Percentiles rank a stretch among this genome's conserved stretches.
These are phyloP conservation scores for Annulohypoxylon stygium DNA, from an alignment of 495 filamentous ascomycete species.

Conservation along the genomic window DNA sequence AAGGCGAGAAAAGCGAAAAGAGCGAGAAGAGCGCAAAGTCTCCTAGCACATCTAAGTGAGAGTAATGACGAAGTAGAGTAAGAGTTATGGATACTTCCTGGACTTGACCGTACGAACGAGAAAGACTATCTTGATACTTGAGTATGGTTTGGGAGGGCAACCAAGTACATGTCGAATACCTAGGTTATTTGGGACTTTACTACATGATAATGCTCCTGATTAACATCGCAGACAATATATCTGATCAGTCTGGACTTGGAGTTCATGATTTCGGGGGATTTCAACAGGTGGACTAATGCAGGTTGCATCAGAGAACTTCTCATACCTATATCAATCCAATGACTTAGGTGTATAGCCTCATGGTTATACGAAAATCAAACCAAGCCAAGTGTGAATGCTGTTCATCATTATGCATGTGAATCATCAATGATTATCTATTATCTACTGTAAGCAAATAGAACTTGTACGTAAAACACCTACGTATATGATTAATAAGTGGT, in stretches of 20 bases:
- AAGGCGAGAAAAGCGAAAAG: conserved; percentile 48
- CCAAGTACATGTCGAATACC: conserved; percentile 3
- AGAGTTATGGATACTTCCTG: background rate
- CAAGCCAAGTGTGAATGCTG: background rate
- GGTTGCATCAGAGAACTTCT: background rate
- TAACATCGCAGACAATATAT: background rate
- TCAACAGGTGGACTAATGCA: conserved; percentile 5
- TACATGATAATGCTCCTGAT: conserved; percentile 1
- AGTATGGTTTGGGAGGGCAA: background rate
- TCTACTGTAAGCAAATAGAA: background rate
- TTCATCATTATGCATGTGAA: background rate
- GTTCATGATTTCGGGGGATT: background rate
- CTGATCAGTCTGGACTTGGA: background rate
- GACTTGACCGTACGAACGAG: background rate
- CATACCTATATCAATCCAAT: background rate
- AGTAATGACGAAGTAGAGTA: background rate
- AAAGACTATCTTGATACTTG: conserved; percentile 14
- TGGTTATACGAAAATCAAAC: conserved; percentile 7
- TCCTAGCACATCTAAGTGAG: conserved; percentile 33
- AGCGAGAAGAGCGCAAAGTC: conserved; percentile 46
- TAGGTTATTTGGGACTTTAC: background rate
- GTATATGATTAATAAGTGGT: background rate
- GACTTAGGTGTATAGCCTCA: background rate
- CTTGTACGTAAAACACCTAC: background rate
- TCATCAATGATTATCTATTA: background rate